These are phyloP conservation scores for Ceratocystis alfenasii DNA, from an alignment of 2,329 filamentous ascomycete genomes.

Conservation along the genomic window DNA sequence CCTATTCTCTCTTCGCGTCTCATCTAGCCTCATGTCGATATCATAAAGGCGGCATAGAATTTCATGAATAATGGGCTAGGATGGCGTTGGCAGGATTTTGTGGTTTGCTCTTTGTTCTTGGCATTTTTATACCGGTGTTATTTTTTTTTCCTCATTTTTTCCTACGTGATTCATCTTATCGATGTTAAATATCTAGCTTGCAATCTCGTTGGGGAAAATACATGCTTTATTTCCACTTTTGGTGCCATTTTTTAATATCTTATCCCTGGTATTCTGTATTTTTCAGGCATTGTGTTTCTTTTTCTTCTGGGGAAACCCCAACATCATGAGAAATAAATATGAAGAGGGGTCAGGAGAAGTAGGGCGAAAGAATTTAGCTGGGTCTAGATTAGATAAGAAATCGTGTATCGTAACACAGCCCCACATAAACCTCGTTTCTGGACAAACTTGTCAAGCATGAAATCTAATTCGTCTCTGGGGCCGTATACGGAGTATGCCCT, in stretches of 20 bases:
- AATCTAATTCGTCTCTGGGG: too few relatives aligned
- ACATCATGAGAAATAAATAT: too few relatives aligned
- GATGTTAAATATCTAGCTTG: neutral
- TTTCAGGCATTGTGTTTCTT: neutral
- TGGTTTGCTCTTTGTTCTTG: neutral
- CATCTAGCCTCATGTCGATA: slow-evolving; percentile 12
- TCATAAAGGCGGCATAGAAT: slow-evolving; percentile 11
- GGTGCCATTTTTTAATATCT: neutral
- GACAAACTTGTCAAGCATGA: too few relatives aligned
- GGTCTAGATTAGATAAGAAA: too few relatives aligned
- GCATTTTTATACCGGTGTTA: slow-evolving; percentile 9
- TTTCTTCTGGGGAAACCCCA: too few relatives aligned
- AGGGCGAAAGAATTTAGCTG: too few relatives aligned
- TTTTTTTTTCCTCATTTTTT: neutral
- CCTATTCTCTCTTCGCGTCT: slow-evolving; percentile 11
- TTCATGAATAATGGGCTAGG: slow-evolving; percentile 15
- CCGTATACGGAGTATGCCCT: too few relatives aligned
- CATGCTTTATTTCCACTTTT: neutral
- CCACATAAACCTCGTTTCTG: too few relatives aligned
- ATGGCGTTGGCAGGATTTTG: slow-evolving; percentile 17
- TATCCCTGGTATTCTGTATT: neutral
- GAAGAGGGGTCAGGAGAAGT: too few relatives aligned
- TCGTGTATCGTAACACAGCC: too few relatives aligned
- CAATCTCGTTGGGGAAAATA: neutral
- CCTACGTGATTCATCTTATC: neutral